Evolutionary conservation across 2,329 filamentous ascomycete species (phyloP), one percentile per base, ranked within the genome.

Genomic region (Chaetothyriales sp.): DNA sequence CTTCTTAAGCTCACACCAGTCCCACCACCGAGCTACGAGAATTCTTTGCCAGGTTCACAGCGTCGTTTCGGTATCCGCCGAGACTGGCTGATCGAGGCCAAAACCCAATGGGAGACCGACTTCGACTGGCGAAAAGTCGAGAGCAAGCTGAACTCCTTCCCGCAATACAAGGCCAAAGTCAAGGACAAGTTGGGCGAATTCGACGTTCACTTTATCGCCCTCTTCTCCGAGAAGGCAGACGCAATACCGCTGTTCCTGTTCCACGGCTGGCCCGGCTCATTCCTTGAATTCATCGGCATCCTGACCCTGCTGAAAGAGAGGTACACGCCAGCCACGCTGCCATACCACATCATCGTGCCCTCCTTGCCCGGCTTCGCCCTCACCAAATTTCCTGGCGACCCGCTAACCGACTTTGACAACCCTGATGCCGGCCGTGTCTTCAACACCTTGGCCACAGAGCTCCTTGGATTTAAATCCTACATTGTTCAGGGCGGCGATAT

Each of bases 401-500:
- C 66, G 73, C 49, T 40, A 2, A 64, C 64, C 13, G 64, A 78
- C 55, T 77, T 72, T 56, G 62, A 57, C 0, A 53, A 66, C 0
- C 56, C 62, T 0, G 69, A 72, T 46, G 68, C 65, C 22, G 69
- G 73, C 0, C 62, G 66, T 1, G 62, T 76, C 6, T 65, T 80
- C 48, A 67, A 80, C 62, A 66, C 70, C 18, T 57, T 81, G 2
- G 75, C 81, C 70, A 54, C 73, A 1, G 66, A 66, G 0, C 68
- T 81, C 2, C 78, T 78, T 0, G 77, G 81, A 46, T 54, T 56
- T 46, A 67, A 49, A 13, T 18, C 56, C 2, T 81, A 81, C 55
- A 62, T 79, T 8, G 69, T 69, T 0, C 77, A 81, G 61, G 78
- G 78, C 7, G 78, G 78, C 2, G 78, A 82, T 57, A 65, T 81